These are phyloP conservation scores for Podosphaera aphanis DNA, from an alignment of 2,329 filamentous ascomycete species.

Conservation along the genomic window DNA sequence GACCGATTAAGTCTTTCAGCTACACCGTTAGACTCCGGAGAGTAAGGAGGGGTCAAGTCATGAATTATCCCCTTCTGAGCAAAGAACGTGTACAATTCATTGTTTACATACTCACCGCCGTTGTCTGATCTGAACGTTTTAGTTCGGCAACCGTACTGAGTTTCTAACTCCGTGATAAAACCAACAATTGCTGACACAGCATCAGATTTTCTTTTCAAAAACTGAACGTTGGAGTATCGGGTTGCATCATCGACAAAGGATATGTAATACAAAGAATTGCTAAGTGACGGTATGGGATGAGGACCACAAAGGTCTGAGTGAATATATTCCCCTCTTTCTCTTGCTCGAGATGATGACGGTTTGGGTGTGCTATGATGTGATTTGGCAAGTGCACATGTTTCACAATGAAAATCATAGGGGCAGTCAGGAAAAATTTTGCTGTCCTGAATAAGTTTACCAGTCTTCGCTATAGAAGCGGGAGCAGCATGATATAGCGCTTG, in stretches of 20 bases:
- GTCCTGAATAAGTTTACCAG: not conserved
- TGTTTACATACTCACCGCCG: not conserved
- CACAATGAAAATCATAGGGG: constrained; percentile 1
- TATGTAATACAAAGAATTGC: not conserved
- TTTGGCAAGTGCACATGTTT: not conserved
- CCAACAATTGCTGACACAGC: not conserved
- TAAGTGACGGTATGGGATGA: not conserved
- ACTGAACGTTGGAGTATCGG: not conserved
- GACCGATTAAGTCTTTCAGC: not conserved
- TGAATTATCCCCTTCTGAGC: constrained; percentile 1
- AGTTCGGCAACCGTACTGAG: not conserved
- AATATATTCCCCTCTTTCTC: not conserved
- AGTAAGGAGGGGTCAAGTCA: not conserved
- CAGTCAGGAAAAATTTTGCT: not conserved
- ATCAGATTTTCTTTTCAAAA: not conserved
- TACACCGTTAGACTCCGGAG: constrained; percentile 1
- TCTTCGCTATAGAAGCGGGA: not conserved
- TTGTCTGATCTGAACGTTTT: not conserved
- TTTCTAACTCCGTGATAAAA: not conserved
- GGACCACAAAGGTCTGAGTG: not conserved
- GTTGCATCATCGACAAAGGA: not conserved
- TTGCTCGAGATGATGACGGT: not conserved
- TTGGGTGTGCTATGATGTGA: not conserved
- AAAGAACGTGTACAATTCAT: not conserved
- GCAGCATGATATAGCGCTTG: not conserved